phyloP scores from a whole-genome alignment of 2,329 filamentous ascomycete genomes.

The Zasmidium citrigriseum region DNA sequence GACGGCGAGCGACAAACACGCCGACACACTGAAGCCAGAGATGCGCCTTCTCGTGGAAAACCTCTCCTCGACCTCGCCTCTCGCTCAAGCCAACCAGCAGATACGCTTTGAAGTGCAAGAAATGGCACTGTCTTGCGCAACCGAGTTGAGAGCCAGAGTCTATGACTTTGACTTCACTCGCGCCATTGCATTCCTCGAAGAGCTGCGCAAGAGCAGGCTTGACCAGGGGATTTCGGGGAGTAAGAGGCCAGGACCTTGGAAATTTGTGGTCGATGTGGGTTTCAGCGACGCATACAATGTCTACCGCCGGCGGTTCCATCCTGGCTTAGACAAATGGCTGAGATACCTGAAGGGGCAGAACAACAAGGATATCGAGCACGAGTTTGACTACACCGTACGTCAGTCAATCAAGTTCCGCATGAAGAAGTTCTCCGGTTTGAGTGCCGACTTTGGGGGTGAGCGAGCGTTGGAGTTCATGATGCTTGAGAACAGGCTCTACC shows the following conservation, averaged over 20 bases:
- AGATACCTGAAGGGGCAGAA: neutral
- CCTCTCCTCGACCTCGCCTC: neutral
- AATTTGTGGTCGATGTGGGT: neutral
- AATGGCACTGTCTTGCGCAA: neutral
- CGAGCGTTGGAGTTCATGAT: no score
- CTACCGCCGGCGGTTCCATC: neutral
- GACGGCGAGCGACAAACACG: neutral
- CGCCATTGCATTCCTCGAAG: neutral
- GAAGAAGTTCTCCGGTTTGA: no score
- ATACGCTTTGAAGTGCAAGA: neutral
- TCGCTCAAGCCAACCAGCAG: neutral
- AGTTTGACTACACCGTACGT: neutral
- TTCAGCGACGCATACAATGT: neutral
- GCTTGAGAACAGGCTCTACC: no score
- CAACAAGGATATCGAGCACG: neutral
- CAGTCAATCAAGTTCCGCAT: neutral
- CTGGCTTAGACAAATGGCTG: neutral
- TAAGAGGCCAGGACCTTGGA: no score
- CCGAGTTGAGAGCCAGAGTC: neutral
- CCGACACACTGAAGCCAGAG: neutral
- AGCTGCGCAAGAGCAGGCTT: no score
- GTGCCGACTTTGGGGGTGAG: no score
- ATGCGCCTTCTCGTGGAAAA: neutral
- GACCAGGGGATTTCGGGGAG: no score
- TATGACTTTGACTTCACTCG: neutral